A percentile compares a stretch with the other conserved stretches of the same genome.
phyloP scores from a whole-genome alignment of 495 filamentous ascomycete species.

The Trichoderma asperelloides region DNA sequence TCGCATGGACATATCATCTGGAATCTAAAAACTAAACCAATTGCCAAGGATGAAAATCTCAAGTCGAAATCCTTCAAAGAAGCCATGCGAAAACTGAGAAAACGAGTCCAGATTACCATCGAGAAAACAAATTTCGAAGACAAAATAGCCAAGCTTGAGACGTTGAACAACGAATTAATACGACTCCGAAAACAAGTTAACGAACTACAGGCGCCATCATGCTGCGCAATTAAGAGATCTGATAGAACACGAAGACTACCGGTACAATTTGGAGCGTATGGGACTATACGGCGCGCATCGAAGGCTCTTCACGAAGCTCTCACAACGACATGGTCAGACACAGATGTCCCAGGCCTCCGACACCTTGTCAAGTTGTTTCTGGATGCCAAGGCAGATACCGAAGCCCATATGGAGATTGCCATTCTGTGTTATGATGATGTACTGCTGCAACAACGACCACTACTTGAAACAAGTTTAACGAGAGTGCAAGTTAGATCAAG shows the following conservation, averaged over 20 bases:
- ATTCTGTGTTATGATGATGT: conserved; percentile 9
- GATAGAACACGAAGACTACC: not conserved
- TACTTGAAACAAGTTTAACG: conserved; percentile 8
- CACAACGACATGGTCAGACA: conserved; percentile 8
- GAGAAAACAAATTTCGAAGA: conserved; percentile 9
- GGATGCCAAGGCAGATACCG: conserved; percentile 9
- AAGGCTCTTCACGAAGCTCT: conserved; percentile 14
- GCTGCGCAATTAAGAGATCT: not conserved
- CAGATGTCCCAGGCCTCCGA: conserved; percentile 1
- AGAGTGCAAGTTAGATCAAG: conserved; percentile 9
- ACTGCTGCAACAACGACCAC: not conserved
- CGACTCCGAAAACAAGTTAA: not conserved
- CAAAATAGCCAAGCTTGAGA: conserved; percentile 4
- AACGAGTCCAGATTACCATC: conserved; percentile 10
- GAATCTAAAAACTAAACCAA: not conserved
- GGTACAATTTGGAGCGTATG: conserved; percentile 7
- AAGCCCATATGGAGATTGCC: conserved; percentile 10
- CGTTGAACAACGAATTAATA: not conserved
- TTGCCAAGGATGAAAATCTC: not conserved
- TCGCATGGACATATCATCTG: not conserved
- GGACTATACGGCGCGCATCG: conserved; percentile 7
- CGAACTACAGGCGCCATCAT: not conserved
- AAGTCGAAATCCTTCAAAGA: conserved; percentile 6
- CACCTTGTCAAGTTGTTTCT: conserved; percentile 12
- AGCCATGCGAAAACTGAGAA: conserved; percentile 5